Conservation (phyloP, 805 yeast genomes). For the Myxozyma vanderwaltii region DNA sequence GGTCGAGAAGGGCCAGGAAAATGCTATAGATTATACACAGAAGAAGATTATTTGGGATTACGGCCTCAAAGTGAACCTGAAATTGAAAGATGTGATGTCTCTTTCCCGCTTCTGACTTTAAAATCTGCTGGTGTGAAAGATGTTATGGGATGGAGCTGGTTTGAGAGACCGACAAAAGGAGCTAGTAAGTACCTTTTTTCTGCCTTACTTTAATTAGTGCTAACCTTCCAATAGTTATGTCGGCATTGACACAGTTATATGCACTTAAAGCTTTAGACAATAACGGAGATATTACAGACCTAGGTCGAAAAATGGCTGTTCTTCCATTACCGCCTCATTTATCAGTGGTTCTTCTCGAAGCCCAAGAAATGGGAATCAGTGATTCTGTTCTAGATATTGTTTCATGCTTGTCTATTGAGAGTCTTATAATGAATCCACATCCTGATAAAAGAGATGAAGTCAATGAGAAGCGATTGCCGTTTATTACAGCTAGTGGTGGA, state of each 20-base stretch:
- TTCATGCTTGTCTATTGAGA: constrained; percentile 91
- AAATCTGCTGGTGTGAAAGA: constrained; percentile 83
- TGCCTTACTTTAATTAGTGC: background rate
- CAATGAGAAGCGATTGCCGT: constrained; percentile 68
- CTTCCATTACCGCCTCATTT: constrained; percentile 92
- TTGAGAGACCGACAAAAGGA: constrained; percentile 83
- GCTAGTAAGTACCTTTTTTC: constrained; percentile 44
- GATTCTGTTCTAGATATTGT: constrained; percentile 79
- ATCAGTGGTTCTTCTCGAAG: constrained; percentile 78
- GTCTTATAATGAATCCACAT: constrained; percentile 75
- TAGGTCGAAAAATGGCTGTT: constrained; percentile 85
- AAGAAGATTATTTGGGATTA: constrained; percentile 62
- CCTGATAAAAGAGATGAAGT: constrained; percentile 82
- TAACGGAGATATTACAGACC: constrained; percentile 69
- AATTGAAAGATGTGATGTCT: constrained; percentile 80
- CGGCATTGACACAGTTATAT: constrained; percentile 78
- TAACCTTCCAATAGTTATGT: constrained; percentile 44
- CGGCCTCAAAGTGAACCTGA: constrained; percentile 90
- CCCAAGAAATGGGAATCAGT: constrained; percentile 52
- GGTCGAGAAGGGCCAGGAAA: constrained; percentile 96
- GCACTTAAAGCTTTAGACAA: constrained; percentile 78
- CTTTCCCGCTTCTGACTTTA: constrained; percentile 79
- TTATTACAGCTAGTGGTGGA: constrained; percentile 69
- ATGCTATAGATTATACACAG: constrained; percentile 81
- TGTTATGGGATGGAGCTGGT: constrained; percentile 86